Base-by-base conservation (phyloP, 73 alveolate species). In the Symbiodinium pilosum region DNA sequence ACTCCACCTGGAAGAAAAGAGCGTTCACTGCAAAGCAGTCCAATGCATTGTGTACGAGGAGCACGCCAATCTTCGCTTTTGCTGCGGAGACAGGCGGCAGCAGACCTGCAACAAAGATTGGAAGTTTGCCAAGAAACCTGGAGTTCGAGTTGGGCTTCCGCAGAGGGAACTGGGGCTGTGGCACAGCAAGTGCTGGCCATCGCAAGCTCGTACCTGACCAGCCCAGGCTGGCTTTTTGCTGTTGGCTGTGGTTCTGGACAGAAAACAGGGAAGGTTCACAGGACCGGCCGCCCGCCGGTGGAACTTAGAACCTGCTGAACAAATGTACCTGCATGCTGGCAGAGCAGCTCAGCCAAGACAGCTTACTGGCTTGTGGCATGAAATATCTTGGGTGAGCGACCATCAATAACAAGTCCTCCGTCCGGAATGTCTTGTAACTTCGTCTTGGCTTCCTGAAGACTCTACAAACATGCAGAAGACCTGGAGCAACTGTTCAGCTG, bases 1-100 rank as follows among this genome's bases (percentile, higher is more conserved):
- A 24, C 87, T 93, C 98, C 44, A 93, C 98, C 98, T 93, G 38
- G 16, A 75, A 69, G 1, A 38, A 26, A 54, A 54, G 7, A n/a
- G 7, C 73, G 26, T 54, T 26, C 86, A 73, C 86, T 3, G 86
- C 86, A 54, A 54, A 26, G 26, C 73, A 54, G 73, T 30, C 30
- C 81, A 20, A 47, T 0, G 81, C 81, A 24, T 47, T 9, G 59
- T 21, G 43, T 42, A 73, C 56, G 30, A 14, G 95, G 26, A 38
- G 32, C 86, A 5, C 77, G 51, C 98, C 98, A 93, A 85, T 14
- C 92, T 92, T 32, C 98, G 98, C 85, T 93, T 93, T 84, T 93
- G 98, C 93, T 93, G 98, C 38, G 98, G 98, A 47, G 98, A 93
- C 85, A 93, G 87, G 20, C 98, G 91, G 84, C 98, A 93, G 86